Base-by-base conservation (phyloP, 345 rosid species). In the Diplotaxis tenuifolia region DNA sequence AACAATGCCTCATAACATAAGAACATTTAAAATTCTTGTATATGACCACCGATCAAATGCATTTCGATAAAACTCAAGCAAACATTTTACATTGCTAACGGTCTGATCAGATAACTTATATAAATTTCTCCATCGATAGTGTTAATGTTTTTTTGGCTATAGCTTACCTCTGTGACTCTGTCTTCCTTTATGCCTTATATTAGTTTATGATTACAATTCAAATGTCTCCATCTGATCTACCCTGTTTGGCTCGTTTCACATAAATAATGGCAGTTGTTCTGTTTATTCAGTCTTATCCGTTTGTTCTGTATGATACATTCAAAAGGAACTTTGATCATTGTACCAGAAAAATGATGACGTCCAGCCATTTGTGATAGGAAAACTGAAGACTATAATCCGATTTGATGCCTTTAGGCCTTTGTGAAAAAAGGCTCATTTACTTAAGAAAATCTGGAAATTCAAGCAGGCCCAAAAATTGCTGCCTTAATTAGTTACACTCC, bases 381-480 rank as follows among this genome's bases (percentile, higher is more conserved):
- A 57, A 7, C 10, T 18, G 22, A 15, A 27, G 16, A 59, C 40
- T 9, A n/a, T 59, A 29, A 29, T 59, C 7, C 28, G 25, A 47
- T 47, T 15, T 27, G 25, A 49, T 9, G 57, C 25, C 29, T 53
- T 53, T 65, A 2, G 64, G 42, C 64, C 23, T 59, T 59, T 67
- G 36, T 19, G 32, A 54, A 14, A 68, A 54, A 55, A 68, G 53
- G 63, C 36, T 42, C 63, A 23, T 55, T 53, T 16, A 36, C 36
- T 9, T 34, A 7, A 12, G 47, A 52, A 66, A 6, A 8, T 7
- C 3, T 20, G 9, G 19, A 67, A 31, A 52, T 52, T 8, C 34
- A 34, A 22, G 34, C 7, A 22, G 55, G 72, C 53, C 63, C 50
- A 36, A 55, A 68, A 22, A 22, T 15, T 34, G 45, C 6, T 36